Evolutionary conservation across 2,329 filamentous ascomycete genomes (phyloP), one percentile per base, ranked within the genome.

Genomic region (Trichoderma pleuroti): DNA sequence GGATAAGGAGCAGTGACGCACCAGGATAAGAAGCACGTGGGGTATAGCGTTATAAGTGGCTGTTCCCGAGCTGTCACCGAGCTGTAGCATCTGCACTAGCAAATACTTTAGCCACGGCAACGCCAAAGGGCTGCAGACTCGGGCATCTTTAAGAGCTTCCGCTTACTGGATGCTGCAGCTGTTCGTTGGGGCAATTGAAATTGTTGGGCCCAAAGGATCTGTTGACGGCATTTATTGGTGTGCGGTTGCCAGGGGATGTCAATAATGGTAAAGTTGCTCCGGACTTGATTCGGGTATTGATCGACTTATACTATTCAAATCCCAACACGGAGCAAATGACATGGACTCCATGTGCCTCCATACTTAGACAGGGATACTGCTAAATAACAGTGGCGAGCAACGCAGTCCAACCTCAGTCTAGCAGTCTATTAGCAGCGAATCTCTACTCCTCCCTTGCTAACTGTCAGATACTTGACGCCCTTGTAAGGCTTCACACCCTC

Each of bases 401-500:
- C 8, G n/a, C 30, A 34, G 1, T 52, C 36, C 21, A 28, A 34
- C 24, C 16, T 14, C 12, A 14, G 34, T 60, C 65, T 60, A 68
- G 54, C 65, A 26, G 21, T 68, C 59, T 69, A 71, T 73, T 76
- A 89, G 77, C 89, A 91, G 75, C 89, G 83, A 74, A 90, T 85
- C 80, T 91, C 89, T 54, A 91, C 84, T 26, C 89, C 89, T 16
- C 86, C 86, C 73, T 88, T 88, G 76, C 89, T 91, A 62, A 91
- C 84, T 18, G 94, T 98, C 76, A 99, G 80, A 81, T 99, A 99
- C 82, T 99, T 99, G 74, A 99, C 96, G 1, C 96, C 96, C 82
- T 98, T 99, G 82, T 97, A 98, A 28, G 96, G 96, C 82, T 94
- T 97, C 49, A 98, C 90, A 3, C 92, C 90, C 74, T 97, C 93